Conservation (phyloP, 441 rosid species). For the Populus tomentosa region DNA sequence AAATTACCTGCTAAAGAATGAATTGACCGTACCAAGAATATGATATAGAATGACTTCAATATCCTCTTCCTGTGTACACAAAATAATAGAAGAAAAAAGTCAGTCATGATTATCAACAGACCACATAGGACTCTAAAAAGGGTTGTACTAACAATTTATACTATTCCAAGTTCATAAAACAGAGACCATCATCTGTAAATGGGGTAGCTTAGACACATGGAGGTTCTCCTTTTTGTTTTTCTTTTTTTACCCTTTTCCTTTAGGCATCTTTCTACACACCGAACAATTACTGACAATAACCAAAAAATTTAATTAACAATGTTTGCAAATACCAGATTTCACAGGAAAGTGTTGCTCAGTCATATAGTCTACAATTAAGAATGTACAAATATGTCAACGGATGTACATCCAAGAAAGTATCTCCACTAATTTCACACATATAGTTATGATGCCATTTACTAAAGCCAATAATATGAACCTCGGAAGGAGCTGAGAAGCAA, state of each 20-base stretch:
- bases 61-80: neutral
- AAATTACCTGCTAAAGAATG: neutral
- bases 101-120: neutral
- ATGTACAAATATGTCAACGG: neutral
- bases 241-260: neutral
- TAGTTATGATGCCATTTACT: neutral
- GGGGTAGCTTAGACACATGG: neutral
- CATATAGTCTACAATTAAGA: neutral
- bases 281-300: neutral
- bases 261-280: neutral
- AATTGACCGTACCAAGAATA: neutral
- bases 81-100: neutral
- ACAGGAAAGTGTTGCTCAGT: neutral
- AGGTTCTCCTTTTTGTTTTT: neutral
- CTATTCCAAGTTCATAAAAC: neutral
- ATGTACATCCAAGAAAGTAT: neutral
- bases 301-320: neutral
- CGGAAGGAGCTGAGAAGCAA: neutral
- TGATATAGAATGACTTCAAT: neutral
- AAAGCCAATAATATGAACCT: neutral
- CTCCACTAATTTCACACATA: neutral
- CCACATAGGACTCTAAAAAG: neutral
- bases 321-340: neutral
- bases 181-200: neutral
- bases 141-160: neutral